phyloP scores from a whole-genome alignment of 345 rosid species.

The Syzygium jambos region DNA sequence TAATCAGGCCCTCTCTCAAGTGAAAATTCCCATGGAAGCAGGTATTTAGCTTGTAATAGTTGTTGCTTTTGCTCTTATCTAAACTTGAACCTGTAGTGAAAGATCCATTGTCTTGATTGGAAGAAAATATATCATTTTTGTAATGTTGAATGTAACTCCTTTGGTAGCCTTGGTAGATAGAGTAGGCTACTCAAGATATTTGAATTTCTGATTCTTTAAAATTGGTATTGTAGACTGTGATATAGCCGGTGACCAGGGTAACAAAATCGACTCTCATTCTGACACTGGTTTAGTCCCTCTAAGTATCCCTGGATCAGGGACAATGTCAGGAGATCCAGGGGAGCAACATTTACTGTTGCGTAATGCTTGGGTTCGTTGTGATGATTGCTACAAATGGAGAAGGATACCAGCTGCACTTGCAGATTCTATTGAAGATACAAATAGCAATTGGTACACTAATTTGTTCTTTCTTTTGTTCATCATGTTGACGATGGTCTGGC shows the following conservation, averaged over 20 bases:
- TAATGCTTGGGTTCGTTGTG: conserved; percentile 95
- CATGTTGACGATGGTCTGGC: neutral
- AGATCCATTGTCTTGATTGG: neutral
- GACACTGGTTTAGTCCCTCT: conserved; percentile 8
- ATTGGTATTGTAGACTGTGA: conserved; percentile 14
- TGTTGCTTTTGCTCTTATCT: neutral
- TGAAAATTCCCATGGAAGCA: conserved; percentile 21
- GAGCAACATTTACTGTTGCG: conserved; percentile 33
- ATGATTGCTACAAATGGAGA: conserved; percentile 93
- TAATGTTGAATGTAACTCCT: neutral
- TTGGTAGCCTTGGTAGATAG: neutral
- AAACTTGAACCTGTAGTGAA: too few species aligned
- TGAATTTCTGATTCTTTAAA: neutral
- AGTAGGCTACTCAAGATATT: neutral
- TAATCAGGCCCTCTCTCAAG: conserved; percentile 16
- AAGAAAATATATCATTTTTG: neutral
- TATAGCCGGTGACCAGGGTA: conserved; percentile 16
- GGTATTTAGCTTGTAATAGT: conserved; percentile 27
- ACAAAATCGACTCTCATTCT: conserved; percentile 14
- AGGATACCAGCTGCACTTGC: conserved; percentile 71
- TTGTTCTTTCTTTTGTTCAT: conserved; percentile 1
- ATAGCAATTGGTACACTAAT: conserved; percentile 66
- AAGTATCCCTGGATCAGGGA: conserved; percentile 28
- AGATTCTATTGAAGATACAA: conserved; percentile 48
- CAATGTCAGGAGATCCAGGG: conserved; percentile 15